Conservation (phyloP, 371 early-diverging fungal genomes). For the Dichotomocladium elegans region DNA sequence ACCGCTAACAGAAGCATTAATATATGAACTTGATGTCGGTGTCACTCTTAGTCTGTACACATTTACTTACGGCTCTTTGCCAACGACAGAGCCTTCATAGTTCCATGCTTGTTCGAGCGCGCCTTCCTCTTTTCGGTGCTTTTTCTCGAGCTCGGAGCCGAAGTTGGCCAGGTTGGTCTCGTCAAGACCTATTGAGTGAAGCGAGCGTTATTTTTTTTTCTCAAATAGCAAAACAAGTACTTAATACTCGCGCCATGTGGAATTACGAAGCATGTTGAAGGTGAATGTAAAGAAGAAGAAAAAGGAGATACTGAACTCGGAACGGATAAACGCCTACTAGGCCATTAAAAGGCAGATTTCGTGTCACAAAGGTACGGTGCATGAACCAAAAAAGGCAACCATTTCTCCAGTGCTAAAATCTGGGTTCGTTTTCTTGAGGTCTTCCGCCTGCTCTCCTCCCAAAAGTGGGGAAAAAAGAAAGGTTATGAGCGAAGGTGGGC, state of each 20-base stretch:
- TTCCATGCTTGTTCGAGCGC: conserved; percentile 70
- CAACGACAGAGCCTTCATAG: conserved; percentile 47
- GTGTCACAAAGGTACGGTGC: no score
- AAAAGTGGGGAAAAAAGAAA: no score
- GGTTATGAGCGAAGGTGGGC: no score
- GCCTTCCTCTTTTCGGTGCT: conserved; percentile 70
- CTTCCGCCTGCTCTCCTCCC: no score
- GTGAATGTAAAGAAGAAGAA: not conserved
- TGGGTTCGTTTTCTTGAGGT: no score
- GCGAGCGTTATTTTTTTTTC: not conserved
- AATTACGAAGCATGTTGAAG: conserved; percentile 23
- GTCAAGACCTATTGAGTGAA: conserved; percentile 60
- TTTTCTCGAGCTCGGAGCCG: conserved; percentile 66
- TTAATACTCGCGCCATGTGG: conserved; percentile 22
- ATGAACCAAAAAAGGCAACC: no score
- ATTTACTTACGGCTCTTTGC: conserved; percentile 38
- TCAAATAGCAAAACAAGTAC: no score
- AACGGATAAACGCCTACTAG: not conserved
- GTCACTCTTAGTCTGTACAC: not conserved
- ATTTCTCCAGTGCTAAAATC: no score
- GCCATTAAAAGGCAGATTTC: no score
- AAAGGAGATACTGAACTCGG: not conserved
- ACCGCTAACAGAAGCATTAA: conserved; percentile 36
- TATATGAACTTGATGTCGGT: not conserved
- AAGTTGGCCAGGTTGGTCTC: conserved; percentile 74